These are phyloP conservation scores for Aspergillaceae sp. DNA, from an alignment of 2,329 filamentous ascomycete species.

Conservation along the genomic window DNA sequence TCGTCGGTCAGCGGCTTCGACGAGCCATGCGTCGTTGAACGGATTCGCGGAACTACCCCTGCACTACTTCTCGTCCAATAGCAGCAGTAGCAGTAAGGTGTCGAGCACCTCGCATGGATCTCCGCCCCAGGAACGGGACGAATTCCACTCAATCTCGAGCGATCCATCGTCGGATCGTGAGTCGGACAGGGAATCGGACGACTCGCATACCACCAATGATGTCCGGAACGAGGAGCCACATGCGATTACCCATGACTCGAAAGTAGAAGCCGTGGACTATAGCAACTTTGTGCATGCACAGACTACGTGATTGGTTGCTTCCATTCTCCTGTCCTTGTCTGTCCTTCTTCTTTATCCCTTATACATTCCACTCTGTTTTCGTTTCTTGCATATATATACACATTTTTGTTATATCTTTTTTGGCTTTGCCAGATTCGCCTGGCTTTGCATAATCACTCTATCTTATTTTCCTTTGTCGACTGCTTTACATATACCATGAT, in stretches of 20 bases:
- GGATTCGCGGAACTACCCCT: slow-evolving; percentile 12
- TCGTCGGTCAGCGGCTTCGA: slow-evolving; percentile 13
- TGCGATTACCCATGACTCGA: not conserved
- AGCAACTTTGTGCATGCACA: not conserved
- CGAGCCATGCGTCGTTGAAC: slow-evolving; percentile 12
- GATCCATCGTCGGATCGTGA: slow-evolving; percentile 23
- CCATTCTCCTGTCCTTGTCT: not conserved
- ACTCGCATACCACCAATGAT: not conserved
- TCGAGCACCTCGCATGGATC: slow-evolving; percentile 8
- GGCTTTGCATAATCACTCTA: too few species aligned
- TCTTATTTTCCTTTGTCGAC: too few species aligned
- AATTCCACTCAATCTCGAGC: slow-evolving; percentile 34
- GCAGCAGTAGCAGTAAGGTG: not conserved
- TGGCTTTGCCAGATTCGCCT: not conserved
- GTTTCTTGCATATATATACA: not conserved
- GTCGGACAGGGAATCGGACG: not conserved
- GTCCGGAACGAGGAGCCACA: not conserved
- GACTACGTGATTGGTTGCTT: not conserved
- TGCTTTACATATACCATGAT: not conserved
- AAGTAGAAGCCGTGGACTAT: not conserved
- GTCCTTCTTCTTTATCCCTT: not conserved
- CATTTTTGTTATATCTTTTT: not conserved
- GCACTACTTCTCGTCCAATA: slow-evolving; percentile 2
- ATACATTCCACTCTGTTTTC: not conserved
- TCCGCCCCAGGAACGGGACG: slow-evolving; percentile 24